Conservation (phyloP, 768 basidiomycete genomes). For the Tulasnella sp. region DNA sequence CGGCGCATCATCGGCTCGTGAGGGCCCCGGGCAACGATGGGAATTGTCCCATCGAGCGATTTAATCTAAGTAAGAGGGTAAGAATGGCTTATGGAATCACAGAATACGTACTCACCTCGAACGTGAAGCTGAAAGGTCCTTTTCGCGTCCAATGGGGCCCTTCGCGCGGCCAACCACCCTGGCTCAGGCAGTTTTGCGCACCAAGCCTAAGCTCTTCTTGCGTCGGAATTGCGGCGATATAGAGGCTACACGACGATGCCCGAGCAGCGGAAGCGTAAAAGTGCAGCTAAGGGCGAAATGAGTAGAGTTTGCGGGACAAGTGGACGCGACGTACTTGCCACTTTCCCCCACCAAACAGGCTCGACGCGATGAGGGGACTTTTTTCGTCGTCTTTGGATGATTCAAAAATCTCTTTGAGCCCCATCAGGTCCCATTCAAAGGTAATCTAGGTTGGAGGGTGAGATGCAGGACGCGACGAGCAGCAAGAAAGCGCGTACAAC, state of each 20-base stretch:
- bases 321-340: slow-evolving; percentile 8
- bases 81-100: not conserved
- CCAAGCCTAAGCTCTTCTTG: slow-evolving; percentile 9
- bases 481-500: slow-evolving; percentile 4
- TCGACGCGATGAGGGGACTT: slow-evolving; percentile 15
- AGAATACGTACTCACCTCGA: slow-evolving; percentile 7
- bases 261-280: slow-evolving; percentile 15
- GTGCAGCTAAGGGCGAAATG: slow-evolving; percentile 9
- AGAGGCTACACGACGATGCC: slow-evolving; percentile 11
- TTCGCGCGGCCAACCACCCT: slow-evolving; percentile 15
- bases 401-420: slow-evolving; percentile 14
- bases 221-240: slow-evolving; percentile 13
- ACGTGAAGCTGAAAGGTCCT: slow-evolving; percentile 16
- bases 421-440: slow-evolving; percentile 16
- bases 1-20: slow-evolving; percentile 13
- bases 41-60: slow-evolving; percentile 15
- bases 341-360: slow-evolving; percentile 13
- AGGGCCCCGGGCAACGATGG: slow-evolving; percentile 13
- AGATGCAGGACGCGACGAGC: not conserved
- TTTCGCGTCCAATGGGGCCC: slow-evolving; percentile 11
- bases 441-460: slow-evolving; percentile 1
- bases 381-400: slow-evolving; percentile 16
- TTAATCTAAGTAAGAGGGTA: slow-evolving; percentile 1
- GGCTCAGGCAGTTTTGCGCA: slow-evolving; percentile 13
- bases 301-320: not conserved